These are phyloP conservation scores for Cyberlindnera petersonii DNA, from an alignment of 805 yeast species.

Conservation along the genomic window DNA sequence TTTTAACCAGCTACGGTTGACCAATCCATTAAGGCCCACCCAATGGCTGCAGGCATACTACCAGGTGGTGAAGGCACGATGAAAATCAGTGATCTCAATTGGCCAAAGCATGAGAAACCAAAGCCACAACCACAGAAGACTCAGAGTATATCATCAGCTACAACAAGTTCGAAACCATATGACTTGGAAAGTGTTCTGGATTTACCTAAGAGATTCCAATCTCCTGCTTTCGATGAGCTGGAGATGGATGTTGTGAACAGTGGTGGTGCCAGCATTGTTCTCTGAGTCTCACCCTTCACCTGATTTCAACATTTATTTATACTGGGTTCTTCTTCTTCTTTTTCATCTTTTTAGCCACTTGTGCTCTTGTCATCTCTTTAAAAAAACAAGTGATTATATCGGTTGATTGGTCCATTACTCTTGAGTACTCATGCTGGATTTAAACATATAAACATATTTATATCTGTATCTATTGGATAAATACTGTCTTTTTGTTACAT, in stretches of 20 bases:
- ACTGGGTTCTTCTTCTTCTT: background rate
- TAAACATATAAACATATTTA: no score
- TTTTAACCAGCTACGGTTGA: constrained; percentile 35
- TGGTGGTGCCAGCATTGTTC: constrained; percentile 65
- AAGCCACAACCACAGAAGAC: constrained; percentile 11
- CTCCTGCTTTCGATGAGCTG: constrained; percentile 51
- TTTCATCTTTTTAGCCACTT: background rate
- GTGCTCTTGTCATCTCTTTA: no score
- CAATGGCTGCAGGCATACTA: constrained; percentile 40
- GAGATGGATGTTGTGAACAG: constrained; percentile 75
- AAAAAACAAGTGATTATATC: no score
- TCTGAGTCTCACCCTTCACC: constrained; percentile 1
- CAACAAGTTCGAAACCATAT: constrained; percentile 41
- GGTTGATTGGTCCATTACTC: no score
- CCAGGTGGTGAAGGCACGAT: constrained; percentile 32
- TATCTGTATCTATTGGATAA: no score
- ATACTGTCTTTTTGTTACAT: no score
- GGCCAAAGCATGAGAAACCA: constrained; percentile 22
- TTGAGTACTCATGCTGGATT: no score
- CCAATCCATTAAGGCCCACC: constrained; percentile 36
- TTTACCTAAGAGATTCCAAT: constrained; percentile 73
- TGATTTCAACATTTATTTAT: no score
- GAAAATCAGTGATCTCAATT: constrained; percentile 23
- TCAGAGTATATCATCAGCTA: constrained; percentile 32
- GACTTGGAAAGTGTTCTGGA: constrained; percentile 53